These are phyloP conservation scores for Taiozyma sp. DNA, from an alignment of 1,139 yeast genomes.

Conservation along the genomic window DNA sequence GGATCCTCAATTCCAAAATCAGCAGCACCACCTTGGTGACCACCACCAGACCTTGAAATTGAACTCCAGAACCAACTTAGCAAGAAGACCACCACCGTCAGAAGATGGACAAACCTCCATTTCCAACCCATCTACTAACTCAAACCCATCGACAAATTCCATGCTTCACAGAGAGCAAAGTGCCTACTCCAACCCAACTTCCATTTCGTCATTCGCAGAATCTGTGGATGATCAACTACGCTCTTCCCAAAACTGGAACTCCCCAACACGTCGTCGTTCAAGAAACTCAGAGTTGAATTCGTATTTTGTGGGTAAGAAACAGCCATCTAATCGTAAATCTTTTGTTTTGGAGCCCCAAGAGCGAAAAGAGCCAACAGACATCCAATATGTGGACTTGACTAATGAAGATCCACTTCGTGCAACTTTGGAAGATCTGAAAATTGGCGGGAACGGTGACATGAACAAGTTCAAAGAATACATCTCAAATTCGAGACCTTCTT, in stretches of 20 bases:
- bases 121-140: constrained; percentile 17
- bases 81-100: constrained; percentile 30
- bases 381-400: constrained; percentile 9
- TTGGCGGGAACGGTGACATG: constrained; percentile 59
- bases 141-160: constrained; percentile 13
- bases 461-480: constrained; percentile 18
- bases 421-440: constrained; percentile 59
- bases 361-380: not conserved
- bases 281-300: constrained; percentile 18
- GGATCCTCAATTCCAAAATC: not conserved
- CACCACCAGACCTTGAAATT: constrained; percentile 1
- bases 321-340: constrained; percentile 17
- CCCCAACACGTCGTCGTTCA: constrained; percentile 35
- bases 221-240: constrained; percentile 23
- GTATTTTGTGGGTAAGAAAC: constrained; percentile 3
- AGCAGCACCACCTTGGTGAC: not conserved
- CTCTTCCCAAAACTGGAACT: constrained; percentile 44
- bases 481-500: constrained; percentile 1
- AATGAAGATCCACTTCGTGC: constrained; percentile 45
- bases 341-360: constrained; percentile 14
- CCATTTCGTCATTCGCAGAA: constrained; percentile 30
- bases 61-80: constrained; percentile 4
- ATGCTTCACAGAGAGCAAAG: constrained; percentile 19
- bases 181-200: constrained; percentile 45
- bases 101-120: constrained; percentile 25